These are phyloP conservation scores for Fusarium beomiforme DNA, from an alignment of 2,329 filamentous ascomycete species.

Conservation along the genomic window DNA sequence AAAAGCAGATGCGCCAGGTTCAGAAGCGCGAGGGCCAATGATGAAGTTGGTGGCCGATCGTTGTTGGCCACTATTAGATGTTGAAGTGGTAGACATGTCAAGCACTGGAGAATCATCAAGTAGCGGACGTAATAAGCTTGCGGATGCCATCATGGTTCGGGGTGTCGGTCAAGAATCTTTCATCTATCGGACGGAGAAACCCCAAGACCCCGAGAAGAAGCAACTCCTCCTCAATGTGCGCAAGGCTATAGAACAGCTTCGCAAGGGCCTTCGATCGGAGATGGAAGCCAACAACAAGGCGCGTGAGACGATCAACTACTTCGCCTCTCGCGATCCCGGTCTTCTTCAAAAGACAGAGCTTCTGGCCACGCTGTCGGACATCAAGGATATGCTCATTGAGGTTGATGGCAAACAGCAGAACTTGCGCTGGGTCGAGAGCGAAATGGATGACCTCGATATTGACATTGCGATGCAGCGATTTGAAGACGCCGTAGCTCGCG, in stretches of 20 bases:
- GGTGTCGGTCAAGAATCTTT: constrained; percentile 89
- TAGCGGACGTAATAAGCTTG: constrained; percentile 67
- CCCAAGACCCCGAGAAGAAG: constrained; percentile 80
- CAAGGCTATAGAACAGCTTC: constrained; percentile 91
- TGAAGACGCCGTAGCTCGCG: constrained; percentile 81
- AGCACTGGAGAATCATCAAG: constrained; percentile 67
- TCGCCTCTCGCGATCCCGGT: constrained; percentile 80
- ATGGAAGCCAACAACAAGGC: constrained; percentile 87
- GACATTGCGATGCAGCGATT: constrained; percentile 92
- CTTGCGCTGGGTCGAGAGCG: constrained; percentile 91
- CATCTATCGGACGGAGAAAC: constrained; percentile 90
- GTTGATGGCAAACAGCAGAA: constrained; percentile 97
- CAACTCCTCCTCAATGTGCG: constrained; percentile 87
- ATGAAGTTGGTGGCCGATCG: constrained; percentile 91
- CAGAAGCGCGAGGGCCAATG: constrained; percentile 61
- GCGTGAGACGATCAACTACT: constrained; percentile 86
- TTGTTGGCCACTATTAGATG: constrained; percentile 93
- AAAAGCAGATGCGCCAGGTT: constrained; percentile 73
- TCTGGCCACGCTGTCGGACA: constrained; percentile 79
- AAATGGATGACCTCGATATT: constrained; percentile 96
- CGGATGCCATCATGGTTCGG: constrained; percentile 90
- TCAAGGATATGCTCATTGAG: constrained; percentile 91
- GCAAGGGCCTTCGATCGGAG: constrained; percentile 85
- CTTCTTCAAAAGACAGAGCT: constrained; percentile 82
- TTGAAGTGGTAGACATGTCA: constrained; percentile 90